Evolutionary conservation across 164 flowering plant species (phyloP), one percentile per base, ranked within the genome.

Genomic region (Nymphaea thermarum): DNA sequence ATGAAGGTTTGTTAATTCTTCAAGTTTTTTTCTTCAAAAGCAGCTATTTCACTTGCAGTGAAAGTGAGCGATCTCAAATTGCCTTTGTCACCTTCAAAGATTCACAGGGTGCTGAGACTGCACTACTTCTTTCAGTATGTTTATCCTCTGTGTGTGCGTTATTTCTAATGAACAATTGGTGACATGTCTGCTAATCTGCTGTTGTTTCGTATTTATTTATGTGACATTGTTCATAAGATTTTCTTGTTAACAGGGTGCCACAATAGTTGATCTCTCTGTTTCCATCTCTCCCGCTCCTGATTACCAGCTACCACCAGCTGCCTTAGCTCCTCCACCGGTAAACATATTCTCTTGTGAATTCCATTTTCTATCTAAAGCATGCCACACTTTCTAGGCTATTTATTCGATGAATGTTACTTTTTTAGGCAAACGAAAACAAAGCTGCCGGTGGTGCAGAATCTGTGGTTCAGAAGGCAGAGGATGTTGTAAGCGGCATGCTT

Each of bases 381-480:
- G 11, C 63, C 25, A n/a, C 60, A 15, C 25, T 8, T 11, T n/a
- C 63, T 61, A 6, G n/a, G 11, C 7, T 36, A 17, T 17, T n/a
- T 61, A 36, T 17, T 36, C 11, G 4, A 36, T 8, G n/a, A 61
- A 61, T 8, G 4, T 44, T 10, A 12, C 57, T 15, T 70, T 42
- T 60, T 53, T 73, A 82, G 89, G 73, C 65, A 51, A 62, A 74
- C 36, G 82, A 79, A 42, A 78, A 67, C 44, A 79, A 79, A 41
- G 64, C 75, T 55, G 77, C 78, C 14, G 72, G 77, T 74, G 84
- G 82, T 64, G 75, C 84, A 65, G 91, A 80, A 68, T 83, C 98
- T 67, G 95, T 90, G 59, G 68, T 88, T 11, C 88, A 84, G 60
- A 91, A 89, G 78, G 94, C 98, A 36, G 96, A 93, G 77, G 98